Evolutionary conservation across 164 flowering plant genomes (phyloP), one percentile per base, ranked within the genome.

Genomic region (Umbellularia californica): DNA sequence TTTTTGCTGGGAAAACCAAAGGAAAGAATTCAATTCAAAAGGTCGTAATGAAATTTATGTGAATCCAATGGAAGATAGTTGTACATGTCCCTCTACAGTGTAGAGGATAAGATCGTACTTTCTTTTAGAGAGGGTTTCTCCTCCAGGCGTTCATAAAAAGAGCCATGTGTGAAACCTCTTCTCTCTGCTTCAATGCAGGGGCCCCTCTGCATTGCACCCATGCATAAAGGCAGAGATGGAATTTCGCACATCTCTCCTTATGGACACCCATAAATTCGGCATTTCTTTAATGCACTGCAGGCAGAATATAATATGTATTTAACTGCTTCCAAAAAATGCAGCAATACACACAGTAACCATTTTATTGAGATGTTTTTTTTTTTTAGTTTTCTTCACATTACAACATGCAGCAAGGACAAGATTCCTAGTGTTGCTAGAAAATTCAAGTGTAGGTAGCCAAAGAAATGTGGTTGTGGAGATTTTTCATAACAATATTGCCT

Each of bases 1-100:
- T 51, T 75, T 75, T 75, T 17, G 67, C 74, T 70, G 74, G 6
- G n/a, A 74, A 66, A 23, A 66, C 62, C 50, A 17, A 27, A 2
- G 22, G 22, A 50, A 50, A 64, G 11, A 25, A 64, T 12, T 23
- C 25, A 23, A 9, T 64, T 24, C 67, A 22, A 25, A 7, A 22
- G 9, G 25, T 15, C 27, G 50, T 2, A 4, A 12, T 27, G 41
- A 33, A 75, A 19, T 1, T 55, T 55, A 55, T 55, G 20, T 55
- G 60, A 55, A 14, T 55, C 17, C 60, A 55, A 17, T 14, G 47
- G 47, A 41, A 41, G 47, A 41, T 6, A 41, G 47, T 41, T 41
- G 11, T 41, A 41, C 47, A 41, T 5, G 47, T 9, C 47, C 60
- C 5, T 13, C 60, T 14, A 15, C 60, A 55, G 60, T 19, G 20